Conservation (phyloP, 2,329 filamentous ascomycete species). For the Cordyceps pruinosa region DNA sequence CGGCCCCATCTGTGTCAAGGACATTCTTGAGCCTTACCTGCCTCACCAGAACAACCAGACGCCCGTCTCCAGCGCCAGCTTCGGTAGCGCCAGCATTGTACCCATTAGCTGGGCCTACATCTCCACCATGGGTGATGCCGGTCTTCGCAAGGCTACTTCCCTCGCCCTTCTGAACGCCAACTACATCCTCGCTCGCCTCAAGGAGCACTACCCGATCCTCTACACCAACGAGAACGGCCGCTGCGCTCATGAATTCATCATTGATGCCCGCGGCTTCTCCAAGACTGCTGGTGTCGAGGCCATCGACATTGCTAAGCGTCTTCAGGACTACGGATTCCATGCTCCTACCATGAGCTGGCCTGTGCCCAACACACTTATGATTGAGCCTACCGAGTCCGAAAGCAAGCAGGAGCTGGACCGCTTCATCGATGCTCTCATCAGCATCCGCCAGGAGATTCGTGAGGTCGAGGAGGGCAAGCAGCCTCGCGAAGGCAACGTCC, state of each 20-base stretch:
- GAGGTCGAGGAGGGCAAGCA: conserved; percentile 73
- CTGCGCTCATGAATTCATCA: conserved; percentile 95
- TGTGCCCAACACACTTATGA: conserved; percentile 92
- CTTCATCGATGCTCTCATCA: conserved; percentile 84
- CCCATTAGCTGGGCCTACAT: conserved; percentile 96
- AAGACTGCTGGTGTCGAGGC: conserved; percentile 78
- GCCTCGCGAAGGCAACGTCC: conserved; percentile 69
- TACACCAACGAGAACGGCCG: conserved; percentile 85
- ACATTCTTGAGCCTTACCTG: conserved; percentile 69
- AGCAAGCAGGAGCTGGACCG: conserved; percentile 87
- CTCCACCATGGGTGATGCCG: conserved; percentile 77
- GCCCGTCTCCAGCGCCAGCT: conserved; percentile 69
- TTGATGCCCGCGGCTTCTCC: conserved; percentile 80
- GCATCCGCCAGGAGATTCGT: conserved; percentile 77
- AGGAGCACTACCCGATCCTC: conserved; percentile 81
- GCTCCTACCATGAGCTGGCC: conserved; percentile 97
- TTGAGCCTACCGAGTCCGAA: conserved; percentile 93
- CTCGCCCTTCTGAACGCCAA: conserved; percentile 94
- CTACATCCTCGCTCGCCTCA: conserved; percentile 85
- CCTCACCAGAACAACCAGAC: conserved; percentile 41
- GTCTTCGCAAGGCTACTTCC: conserved; percentile 83
- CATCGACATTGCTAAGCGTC: conserved; percentile 90
- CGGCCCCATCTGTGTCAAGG: conserved; percentile 86
- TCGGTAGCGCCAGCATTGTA: conserved; percentile 84
- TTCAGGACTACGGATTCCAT: conserved; percentile 97